Evolutionary conservation across 371 early-diverging fungal species (phyloP).

Genomic region (Dinochytrium kinnereticum): DNA sequence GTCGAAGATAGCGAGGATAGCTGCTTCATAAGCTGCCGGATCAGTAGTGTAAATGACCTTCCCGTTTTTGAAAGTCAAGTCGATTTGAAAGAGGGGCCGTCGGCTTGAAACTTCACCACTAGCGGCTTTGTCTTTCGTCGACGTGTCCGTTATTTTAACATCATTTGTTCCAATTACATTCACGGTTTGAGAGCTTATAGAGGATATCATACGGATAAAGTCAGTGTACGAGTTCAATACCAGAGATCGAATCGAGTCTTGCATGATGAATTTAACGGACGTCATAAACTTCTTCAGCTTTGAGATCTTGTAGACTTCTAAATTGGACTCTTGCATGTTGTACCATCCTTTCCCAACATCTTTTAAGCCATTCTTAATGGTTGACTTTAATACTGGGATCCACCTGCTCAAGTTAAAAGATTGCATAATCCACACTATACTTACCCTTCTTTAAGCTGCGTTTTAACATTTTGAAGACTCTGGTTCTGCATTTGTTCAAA

Average conservation of each 20-base stretch:
- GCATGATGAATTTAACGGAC: conserved; percentile 59
- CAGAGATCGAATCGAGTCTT: conserved; percentile 58
- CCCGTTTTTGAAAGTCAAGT: conserved; percentile 55
- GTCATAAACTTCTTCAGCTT: conserved; percentile 62
- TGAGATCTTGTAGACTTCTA: conserved; percentile 61
- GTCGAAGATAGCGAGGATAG: conserved; percentile 53
- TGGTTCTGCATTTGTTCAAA: conserved; percentile 61
- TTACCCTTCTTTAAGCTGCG: conserved; percentile 55
- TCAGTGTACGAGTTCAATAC: conserved; percentile 53
- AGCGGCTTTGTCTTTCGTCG: conserved; percentile 24
- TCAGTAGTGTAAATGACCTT: conserved; percentile 55
- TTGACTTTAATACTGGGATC: conserved; percentile 50
- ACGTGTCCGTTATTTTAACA: conserved; percentile 45
- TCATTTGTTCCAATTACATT: conserved; percentile 51
- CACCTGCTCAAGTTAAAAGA: conserved; percentile 41
- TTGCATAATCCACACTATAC: background rate
- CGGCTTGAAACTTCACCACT: conserved; percentile 21
- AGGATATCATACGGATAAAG: conserved; percentile 46
- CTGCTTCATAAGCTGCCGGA: conserved; percentile 39
- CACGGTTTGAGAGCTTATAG: conserved; percentile 49
- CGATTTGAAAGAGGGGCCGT: conserved; percentile 56
- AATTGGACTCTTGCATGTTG: conserved; percentile 60
- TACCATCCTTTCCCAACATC: conserved; percentile 68
- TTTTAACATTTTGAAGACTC: conserved; percentile 48
- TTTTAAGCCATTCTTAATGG: conserved; percentile 54